Evolutionary conservation across 805 yeast genomes (phyloP).

Genomic region (Suhomyces prunicola): DNA sequence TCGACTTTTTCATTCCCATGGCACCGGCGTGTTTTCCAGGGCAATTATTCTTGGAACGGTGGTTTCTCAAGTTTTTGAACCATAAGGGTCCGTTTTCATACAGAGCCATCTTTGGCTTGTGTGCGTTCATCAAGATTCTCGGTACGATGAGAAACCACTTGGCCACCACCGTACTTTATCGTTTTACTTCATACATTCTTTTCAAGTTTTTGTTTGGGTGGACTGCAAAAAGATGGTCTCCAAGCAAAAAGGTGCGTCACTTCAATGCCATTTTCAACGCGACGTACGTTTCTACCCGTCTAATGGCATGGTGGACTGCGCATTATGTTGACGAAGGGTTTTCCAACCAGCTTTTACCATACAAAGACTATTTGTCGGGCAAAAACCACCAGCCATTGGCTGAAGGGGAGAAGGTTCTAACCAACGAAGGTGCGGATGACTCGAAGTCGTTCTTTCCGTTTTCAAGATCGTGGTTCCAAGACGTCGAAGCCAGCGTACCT

Average conservation of each 20-base stretch:
- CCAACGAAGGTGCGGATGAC: constrained; percentile 27
- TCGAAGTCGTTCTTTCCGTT: constrained; percentile 53
- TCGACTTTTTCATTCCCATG: constrained; percentile 69
- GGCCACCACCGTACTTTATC: constrained; percentile 46
- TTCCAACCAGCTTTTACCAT: constrained; percentile 34
- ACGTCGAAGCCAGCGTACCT: constrained; percentile 40
- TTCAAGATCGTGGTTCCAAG: constrained; percentile 52
- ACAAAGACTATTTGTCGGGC: constrained; percentile 28
- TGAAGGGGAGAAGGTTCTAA: neutral
- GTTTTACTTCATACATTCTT: constrained; percentile 70
- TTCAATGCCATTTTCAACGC: constrained; percentile 86
- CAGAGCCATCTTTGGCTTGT: constrained; percentile 65
- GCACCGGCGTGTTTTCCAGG: constrained; percentile 96
- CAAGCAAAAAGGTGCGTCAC: constrained; percentile 59
- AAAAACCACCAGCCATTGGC: constrained; percentile 16
- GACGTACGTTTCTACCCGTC: constrained; percentile 69
- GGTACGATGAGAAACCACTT: constrained; percentile 49
- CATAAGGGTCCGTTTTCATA: constrained; percentile 42
- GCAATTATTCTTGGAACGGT: constrained; percentile 56
- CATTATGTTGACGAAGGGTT: constrained; percentile 38
- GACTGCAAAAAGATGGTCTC: constrained; percentile 69
- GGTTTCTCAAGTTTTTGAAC: constrained; percentile 63
- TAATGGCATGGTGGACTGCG: constrained; percentile 91
- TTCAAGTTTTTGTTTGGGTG: constrained; percentile 86
- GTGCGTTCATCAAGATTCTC: constrained; percentile 77